Evolutionary conservation across 2,329 filamentous ascomycete species (phyloP).

Genomic region (Fusarium sp.): DNA sequence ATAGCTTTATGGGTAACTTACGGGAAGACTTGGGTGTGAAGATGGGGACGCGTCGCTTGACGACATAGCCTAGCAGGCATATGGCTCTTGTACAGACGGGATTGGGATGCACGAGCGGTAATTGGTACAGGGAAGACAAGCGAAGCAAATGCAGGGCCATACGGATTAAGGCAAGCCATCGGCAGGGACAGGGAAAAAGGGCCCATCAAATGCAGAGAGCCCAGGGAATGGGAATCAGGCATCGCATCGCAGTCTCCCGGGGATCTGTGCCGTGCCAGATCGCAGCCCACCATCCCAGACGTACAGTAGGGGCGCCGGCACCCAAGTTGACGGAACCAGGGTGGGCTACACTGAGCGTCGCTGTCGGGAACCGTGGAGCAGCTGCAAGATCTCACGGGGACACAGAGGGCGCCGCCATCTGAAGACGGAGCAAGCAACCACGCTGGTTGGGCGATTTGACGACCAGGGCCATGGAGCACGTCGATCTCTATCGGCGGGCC

Average conservation of each 20-base stretch:
- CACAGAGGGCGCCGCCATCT: constrained; percentile 46
- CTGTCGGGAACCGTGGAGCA: constrained; percentile 45
- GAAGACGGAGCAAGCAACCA: constrained; percentile 40
- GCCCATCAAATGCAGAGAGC: constrained; percentile 25
- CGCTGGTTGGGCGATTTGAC: constrained; percentile 45
- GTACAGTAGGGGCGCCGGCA: constrained; percentile 41
- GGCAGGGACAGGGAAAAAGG: constrained; percentile 29
- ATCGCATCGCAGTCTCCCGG: constrained; percentile 33
- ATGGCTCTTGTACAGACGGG: constrained; percentile 17
- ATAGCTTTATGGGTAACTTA: constrained; percentile 41
- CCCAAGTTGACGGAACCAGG: constrained; percentile 51
- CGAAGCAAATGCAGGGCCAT: constrained; percentile 36
- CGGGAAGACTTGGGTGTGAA: constrained; percentile 36
- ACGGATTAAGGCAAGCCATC: constrained; percentile 34
- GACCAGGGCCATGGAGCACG: constrained; percentile 35
- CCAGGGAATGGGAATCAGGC: constrained; percentile 31
- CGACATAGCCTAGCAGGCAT: constrained; percentile 33
- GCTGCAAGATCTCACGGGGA: constrained; percentile 49
- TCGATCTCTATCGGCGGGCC: constrained; percentile 36
- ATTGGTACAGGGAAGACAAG: constrained; percentile 26
- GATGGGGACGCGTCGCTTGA: constrained; percentile 37
- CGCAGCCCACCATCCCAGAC: constrained; percentile 38
- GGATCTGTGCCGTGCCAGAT: constrained; percentile 40
- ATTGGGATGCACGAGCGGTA: constrained; percentile 22
- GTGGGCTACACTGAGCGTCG: constrained; percentile 42